phyloP scores from a whole-genome alignment of 73 alveolate genomes.

The Durusdinium trenchii region DNA sequence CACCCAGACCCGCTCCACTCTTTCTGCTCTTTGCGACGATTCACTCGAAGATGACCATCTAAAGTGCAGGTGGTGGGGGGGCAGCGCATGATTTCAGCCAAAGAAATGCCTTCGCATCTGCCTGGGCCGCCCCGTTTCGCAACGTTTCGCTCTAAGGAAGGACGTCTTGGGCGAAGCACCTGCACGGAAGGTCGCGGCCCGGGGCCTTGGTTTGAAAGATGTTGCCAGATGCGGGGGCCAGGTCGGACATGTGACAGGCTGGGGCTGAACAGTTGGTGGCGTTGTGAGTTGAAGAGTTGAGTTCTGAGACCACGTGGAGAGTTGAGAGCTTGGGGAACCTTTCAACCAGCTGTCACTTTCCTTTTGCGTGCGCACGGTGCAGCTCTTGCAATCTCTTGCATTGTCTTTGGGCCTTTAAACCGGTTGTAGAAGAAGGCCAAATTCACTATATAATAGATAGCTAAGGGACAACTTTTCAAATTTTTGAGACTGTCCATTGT shows the following conservation, averaged over 20 bases:
- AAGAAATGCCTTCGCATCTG: no score
- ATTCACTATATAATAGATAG: no score
- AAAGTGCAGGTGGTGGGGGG: not conserved
- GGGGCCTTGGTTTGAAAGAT: not conserved
- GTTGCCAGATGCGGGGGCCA: not conserved
- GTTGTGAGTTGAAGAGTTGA: not conserved
- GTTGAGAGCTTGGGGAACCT: not conserved
- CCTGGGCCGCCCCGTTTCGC: not conserved
- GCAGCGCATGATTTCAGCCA: not conserved
- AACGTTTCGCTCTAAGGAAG: not conserved
- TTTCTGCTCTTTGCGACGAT: not conserved
- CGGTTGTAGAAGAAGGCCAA: no score
- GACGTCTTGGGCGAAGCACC: slow-evolving; percentile 3
- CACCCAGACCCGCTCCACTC: not conserved
- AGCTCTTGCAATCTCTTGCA: no score
- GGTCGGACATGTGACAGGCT: not conserved
- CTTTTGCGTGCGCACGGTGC: not conserved
- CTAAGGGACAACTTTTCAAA: no score
- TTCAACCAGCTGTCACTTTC: not conserved
- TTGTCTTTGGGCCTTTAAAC: no score
- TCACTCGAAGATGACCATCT: not conserved
- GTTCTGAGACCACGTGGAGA: not conserved
- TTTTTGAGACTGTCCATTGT: no score
- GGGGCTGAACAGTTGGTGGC: not conserved
- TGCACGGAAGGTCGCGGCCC: not conserved